Percentiles rank a stretch among this genome's conserved stretches.
phyloP scores from a whole-genome alignment of 176 grass and related monocot genomes.

The Hordeum vulgare region DNA sequence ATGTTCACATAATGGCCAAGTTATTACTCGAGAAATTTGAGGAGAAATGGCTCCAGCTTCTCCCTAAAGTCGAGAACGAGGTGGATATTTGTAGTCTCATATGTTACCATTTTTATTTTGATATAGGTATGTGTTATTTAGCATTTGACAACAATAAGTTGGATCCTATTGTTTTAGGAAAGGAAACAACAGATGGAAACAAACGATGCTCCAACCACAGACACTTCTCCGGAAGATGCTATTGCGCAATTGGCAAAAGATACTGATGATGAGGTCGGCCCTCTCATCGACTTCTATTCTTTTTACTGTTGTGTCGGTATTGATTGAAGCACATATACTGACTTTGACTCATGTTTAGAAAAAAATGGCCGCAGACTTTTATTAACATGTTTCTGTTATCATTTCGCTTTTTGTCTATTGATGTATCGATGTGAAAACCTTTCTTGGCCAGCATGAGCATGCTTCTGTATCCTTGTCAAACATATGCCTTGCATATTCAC shows the following conservation, averaged over 20 bases:
- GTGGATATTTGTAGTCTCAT: constrained; percentile 29
- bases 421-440: background rate
- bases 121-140: background rate
- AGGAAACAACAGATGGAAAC: constrained; percentile 59
- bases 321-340: background rate
- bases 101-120: background rate
- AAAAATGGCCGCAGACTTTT: background rate
- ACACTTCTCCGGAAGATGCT: constrained; percentile 44
- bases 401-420: background rate
- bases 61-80: constrained; percentile 86
- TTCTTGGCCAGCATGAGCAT: background rate
- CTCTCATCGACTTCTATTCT: background rate
- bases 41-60: constrained; percentile 75
- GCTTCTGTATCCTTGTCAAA: constrained; percentile 1
- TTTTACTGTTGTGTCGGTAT: background rate
- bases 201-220: constrained; percentile 29
- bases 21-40: constrained; percentile 85
- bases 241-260: constrained; percentile 74
- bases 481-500: background rate
- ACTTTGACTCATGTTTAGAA: background rate
- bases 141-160: background rate
- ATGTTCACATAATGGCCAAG: constrained; percentile 79
- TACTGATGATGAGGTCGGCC: constrained; percentile 65
- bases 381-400: background rate
- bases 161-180: constrained; percentile 52